Evolutionary conservation across 2,329 filamentous ascomycete species (phyloP), one percentile per base, ranked within the genome.

Genomic region (Clarireedia monteithiana): DNA sequence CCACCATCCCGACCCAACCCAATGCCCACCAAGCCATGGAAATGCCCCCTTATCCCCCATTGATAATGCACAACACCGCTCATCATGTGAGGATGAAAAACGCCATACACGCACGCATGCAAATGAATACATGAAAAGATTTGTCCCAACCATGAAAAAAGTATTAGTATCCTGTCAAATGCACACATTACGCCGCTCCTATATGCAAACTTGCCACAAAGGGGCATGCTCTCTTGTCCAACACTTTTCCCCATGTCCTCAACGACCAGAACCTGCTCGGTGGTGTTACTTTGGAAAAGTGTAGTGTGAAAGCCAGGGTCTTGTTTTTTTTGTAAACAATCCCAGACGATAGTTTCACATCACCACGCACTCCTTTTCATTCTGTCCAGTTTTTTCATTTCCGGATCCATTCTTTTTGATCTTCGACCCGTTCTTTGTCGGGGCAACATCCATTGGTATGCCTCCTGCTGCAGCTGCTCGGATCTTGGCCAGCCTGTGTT

Each of bases 401-500:
- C 56, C 57, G 46, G 53, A 63, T 5, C 38, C 38, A 36, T 26
- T 59, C 42, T 66, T 68, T 59, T 66, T 68, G 30, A 63, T 60
- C 48, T 68, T 69, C 24, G 55, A 45, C 3, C 61, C 63, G n/a
- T 60, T 64, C 26, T 61, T 60, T 5, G 64, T 61, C 6, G 62
- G 38, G 2, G 48, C 65, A 58, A 65, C 69, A 39, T 70, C 66
- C 66, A 67, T 68, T 3, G 65, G 63, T 34, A 53, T 64, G 5
- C 66, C 67, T 48, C 68, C 68, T 61, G 77, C 81, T 30, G 91
- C 88, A 10, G 94, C 92, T 7, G 88, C 87, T 59, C 88, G 83
- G 59, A 99, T 99, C 42, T 91, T 89, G 20, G 87, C 84, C 53
- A 99, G 78, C 26, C 94, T 83, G 66, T 94, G 87, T 70, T 87